Conservation (phyloP, 768 basidiomycete species). For the Suillus subaureus region DNA sequence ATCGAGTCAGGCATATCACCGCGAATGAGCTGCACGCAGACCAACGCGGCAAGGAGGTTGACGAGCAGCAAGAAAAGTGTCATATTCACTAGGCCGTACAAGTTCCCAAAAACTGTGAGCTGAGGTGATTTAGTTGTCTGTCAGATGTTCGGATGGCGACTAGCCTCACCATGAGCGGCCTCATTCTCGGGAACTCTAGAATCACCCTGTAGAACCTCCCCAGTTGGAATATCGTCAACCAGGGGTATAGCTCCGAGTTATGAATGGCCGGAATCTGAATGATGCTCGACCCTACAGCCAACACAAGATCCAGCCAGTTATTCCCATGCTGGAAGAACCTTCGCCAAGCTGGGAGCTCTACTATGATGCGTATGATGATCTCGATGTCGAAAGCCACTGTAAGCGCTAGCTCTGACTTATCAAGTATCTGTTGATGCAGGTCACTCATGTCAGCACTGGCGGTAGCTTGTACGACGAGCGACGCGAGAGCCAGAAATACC, state of each 20-base stretch:
- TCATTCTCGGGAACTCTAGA: constrained; percentile 88
- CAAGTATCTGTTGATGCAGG: constrained; percentile 51
- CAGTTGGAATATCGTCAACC: constrained; percentile 90
- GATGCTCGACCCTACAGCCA: constrained; percentile 74
- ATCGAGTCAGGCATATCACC: constrained; percentile 65
- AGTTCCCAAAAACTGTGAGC: constrained; percentile 90
- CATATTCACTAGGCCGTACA: constrained; percentile 92
- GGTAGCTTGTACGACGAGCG: constrained; percentile 74
- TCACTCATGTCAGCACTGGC: constrained; percentile 52
- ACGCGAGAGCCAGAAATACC: constrained; percentile 73
- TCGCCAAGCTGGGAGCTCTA: constrained; percentile 81
- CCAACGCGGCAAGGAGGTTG: constrained; percentile 83
- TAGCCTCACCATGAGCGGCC: constrained; percentile 69
- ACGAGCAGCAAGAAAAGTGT: constrained; percentile 84
- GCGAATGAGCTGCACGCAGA: constrained; percentile 82
- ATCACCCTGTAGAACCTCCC: constrained; percentile 91
- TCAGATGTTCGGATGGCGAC: background rate
- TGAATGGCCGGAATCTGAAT: constrained; percentile 85
- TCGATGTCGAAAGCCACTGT: constrained; percentile 89
- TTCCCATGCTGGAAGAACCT: constrained; percentile 59
- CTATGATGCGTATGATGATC: constrained; percentile 73
- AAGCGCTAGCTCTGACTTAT: constrained; percentile 71
- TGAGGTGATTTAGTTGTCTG: constrained; percentile 29
- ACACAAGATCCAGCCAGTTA: constrained; percentile 76
- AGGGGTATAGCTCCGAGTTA: constrained; percentile 67